phyloP scores from a whole-genome alignment of 306 rosid genomes.

The Lathyrus sativus region DNA sequence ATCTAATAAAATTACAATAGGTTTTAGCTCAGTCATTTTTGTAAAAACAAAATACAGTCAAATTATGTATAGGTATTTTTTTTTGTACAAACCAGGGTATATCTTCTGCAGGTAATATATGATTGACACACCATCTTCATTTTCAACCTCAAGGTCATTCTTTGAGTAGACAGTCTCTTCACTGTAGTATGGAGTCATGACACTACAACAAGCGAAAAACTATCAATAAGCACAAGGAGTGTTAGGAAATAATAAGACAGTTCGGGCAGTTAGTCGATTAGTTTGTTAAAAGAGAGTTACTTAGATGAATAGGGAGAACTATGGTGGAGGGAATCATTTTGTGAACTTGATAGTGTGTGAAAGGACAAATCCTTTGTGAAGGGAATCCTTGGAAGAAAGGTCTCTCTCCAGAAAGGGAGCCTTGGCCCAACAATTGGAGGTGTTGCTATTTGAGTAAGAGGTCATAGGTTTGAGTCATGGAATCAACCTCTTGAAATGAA shows the following conservation, averaged over 20 bases:
- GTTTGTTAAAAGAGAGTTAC: constrained; percentile 6
- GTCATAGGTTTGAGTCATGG: constrained; percentile 11
- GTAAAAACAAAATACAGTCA: constrained; percentile 30
- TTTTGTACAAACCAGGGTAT: constrained; percentile 75
- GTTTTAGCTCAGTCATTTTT: constrained; percentile 24
- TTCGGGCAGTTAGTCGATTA: not conserved
- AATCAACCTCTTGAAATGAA: constrained; percentile 12
- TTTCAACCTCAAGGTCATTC: constrained; percentile 91
- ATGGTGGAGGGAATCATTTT: not conserved
- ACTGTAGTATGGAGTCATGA: constrained; percentile 95
- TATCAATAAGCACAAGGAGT: constrained; percentile 15
- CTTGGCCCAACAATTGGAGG: not conserved
- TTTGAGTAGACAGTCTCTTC: constrained; percentile 97
- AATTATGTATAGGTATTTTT: constrained; percentile 28
- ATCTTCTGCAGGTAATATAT: constrained; percentile 95
- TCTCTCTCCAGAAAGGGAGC: constrained; percentile 7
- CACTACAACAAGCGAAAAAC: constrained; percentile 55
- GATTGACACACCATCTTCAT: constrained; percentile 95
- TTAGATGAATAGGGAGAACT: constrained; percentile 9
- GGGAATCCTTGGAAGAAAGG: constrained; percentile 8
- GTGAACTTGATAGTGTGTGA: constrained; percentile 6
- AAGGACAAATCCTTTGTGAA: constrained; percentile 10
- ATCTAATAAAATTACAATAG: constrained; percentile 53
- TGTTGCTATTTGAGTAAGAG: constrained; percentile 2
- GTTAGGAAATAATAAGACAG: constrained; percentile 27